phyloP scores from a whole-genome alignment of 2,329 filamentous ascomycete genomes.

The Colletotrichum phormii region DNA sequence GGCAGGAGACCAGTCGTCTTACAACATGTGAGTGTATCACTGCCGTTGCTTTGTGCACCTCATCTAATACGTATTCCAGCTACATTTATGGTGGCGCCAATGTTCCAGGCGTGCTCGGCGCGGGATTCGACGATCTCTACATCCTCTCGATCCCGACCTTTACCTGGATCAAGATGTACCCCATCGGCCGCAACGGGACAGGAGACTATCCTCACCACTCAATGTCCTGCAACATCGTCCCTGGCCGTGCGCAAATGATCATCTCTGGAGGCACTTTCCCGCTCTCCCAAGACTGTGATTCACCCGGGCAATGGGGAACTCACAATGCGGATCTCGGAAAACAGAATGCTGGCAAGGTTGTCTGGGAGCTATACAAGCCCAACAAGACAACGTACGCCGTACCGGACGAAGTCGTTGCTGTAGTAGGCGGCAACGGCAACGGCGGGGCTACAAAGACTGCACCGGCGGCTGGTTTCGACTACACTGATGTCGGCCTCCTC shows the following conservation, averaged over 20 bases:
- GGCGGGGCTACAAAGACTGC: constrained; percentile 66
- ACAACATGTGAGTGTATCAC: constrained; percentile 66
- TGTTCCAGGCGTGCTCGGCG: constrained; percentile 52
- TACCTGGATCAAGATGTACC: constrained; percentile 70
- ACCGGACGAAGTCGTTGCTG: constrained; percentile 60
- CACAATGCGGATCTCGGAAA: constrained; percentile 67
- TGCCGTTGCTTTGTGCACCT: neutral
- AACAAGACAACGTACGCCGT: constrained; percentile 65
- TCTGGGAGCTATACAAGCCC: constrained; percentile 64
- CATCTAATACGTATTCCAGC: constrained; percentile 46
- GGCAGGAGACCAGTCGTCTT: constrained; percentile 69
- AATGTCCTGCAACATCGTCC: constrained; percentile 68
- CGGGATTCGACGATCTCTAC: constrained; percentile 72
- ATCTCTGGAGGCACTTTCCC: constrained; percentile 72
- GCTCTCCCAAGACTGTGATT: constrained; percentile 61
- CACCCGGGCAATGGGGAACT: constrained; percentile 62
- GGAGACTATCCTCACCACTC: constrained; percentile 63
- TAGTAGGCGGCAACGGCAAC: constrained; percentile 61
- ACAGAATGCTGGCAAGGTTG: constrained; percentile 56
- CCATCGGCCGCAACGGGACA: constrained; percentile 51
- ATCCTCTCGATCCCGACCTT: constrained; percentile 72
- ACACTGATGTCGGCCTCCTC: constrained; percentile 63
- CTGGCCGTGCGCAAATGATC: constrained; percentile 68
- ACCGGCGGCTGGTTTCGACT: constrained; percentile 62
- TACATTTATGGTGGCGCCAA: constrained; percentile 71